These are phyloP conservation scores for Pneumocystis sp. DNA, from an alignment of 1,139 yeast genomes.

Conservation along the genomic window DNA sequence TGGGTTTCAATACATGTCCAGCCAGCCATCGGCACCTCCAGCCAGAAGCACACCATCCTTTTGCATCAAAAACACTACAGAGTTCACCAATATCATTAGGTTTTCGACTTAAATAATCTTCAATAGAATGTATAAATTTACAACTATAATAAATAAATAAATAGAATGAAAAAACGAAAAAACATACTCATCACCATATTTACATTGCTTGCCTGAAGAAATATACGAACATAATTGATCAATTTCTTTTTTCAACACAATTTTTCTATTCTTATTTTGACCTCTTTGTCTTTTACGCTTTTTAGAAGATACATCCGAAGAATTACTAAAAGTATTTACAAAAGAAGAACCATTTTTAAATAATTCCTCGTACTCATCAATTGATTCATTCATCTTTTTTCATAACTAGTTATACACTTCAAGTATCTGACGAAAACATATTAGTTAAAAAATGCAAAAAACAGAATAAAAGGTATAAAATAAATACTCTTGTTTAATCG, in stretches of 20 bases:
- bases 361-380: neutral
- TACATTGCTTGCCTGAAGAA: conserved; percentile 9
- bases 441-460: neutral
- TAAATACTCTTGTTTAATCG: neutral
- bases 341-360: neutral
- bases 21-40: conserved; percentile 80
- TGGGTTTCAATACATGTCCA: conserved; percentile 8
- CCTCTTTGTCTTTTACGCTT: conserved; percentile 6
- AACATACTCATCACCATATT: neutral
- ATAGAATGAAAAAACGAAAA: neutral
- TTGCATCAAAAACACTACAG: conserved; percentile 71
- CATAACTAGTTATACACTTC: neutral
- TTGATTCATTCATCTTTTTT: neutral
- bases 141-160: conserved; percentile 28
- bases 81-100: conserved; percentile 53
- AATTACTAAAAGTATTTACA: neutral
- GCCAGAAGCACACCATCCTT: conserved; percentile 88
- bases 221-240: conserved; percentile 9
- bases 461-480: neutral
- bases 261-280: conserved; percentile 12
- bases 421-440: neutral
- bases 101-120: conserved; percentile 47
- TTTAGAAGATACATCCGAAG: neutral
- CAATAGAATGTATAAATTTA: conserved; percentile 60
- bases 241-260: conserved; percentile 5